Conservation (phyloP, 192 early-diverging fungal genomes). For the Thamnidium elegans region DNA sequence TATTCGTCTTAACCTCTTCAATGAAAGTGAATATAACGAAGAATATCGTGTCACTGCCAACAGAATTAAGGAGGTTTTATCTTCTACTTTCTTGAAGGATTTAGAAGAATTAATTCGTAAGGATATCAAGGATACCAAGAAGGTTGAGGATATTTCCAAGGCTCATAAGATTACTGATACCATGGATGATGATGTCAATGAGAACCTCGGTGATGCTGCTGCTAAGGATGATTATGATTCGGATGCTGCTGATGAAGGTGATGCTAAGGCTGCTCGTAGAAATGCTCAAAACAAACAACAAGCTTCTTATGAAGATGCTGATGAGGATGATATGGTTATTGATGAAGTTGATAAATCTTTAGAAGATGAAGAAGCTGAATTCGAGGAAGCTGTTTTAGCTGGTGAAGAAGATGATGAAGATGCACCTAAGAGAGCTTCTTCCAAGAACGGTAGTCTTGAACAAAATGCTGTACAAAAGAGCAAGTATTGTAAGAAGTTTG, state of each 20-base stretch:
- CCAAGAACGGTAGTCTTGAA: slow-evolving; percentile 38
- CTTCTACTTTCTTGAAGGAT: slow-evolving; percentile 64
- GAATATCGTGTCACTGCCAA: slow-evolving; percentile 70
- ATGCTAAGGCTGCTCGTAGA: slow-evolving; percentile 70
- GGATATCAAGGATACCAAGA: slow-evolving; percentile 67
- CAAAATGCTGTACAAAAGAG: slow-evolving; percentile 53
- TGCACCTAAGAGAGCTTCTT: slow-evolving; percentile 34
- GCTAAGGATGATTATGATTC: slow-evolving; percentile 5
- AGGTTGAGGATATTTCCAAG: slow-evolving; percentile 39
- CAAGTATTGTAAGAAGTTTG: slow-evolving; percentile 67
- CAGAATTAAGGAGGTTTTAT: slow-evolving; percentile 74
- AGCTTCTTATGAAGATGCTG: slow-evolving; percentile 76
- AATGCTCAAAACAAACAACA: slow-evolving; percentile 59
- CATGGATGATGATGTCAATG: slow-evolving; percentile 43
- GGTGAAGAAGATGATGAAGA: slow-evolving; percentile 46
- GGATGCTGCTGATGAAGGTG: slow-evolving; percentile 62
- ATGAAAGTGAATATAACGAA: slow-evolving; percentile 65
- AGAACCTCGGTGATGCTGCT: slow-evolving; percentile 26
- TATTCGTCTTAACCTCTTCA: slow-evolving; percentile 84
- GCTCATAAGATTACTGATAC: slow-evolving; percentile 32
- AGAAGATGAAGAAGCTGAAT: slow-evolving; percentile 50
- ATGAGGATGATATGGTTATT: slow-evolving; percentile 75
- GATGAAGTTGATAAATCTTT: slow-evolving; percentile 39
- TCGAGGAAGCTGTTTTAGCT: slow-evolving; percentile 31
- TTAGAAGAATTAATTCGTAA: slow-evolving; percentile 76